A percentile compares a stretch with the other conserved stretches of the same genome.
phyloP scores from a whole-genome alignment of 306 rosid genomes.

The Castanopsis chinensis region DNA sequence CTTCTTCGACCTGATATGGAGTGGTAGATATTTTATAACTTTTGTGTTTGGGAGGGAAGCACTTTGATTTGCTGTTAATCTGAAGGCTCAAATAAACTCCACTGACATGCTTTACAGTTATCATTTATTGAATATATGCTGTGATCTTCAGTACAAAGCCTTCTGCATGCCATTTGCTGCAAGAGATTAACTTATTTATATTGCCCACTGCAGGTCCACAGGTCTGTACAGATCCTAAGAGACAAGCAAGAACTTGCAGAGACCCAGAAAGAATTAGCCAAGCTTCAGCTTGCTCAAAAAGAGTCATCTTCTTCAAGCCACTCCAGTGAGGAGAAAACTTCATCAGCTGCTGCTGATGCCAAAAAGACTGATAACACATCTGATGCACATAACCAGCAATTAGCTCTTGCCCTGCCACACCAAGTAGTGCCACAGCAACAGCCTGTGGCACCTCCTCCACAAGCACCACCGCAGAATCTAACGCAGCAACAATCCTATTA shows the following conservation, averaged over 20 bases:
- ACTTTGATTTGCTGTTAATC: background rate
- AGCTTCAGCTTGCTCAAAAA: conserved; percentile 86
- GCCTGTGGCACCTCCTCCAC: conserved; percentile 47
- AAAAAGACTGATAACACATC: conserved; percentile 60
- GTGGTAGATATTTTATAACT: background rate
- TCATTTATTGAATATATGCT: background rate
- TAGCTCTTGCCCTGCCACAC: conserved; percentile 89
- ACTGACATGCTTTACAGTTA: background rate
- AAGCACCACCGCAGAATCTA: conserved; percentile 55
- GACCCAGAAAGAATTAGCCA: conserved; percentile 89
- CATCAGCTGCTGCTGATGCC: conserved; percentile 52
- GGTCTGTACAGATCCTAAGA: conserved; percentile 92
- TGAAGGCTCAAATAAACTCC: background rate
- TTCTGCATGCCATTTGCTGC: background rate
- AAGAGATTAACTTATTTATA: background rate
- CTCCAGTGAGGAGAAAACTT: conserved; percentile 72
- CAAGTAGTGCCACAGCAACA: conserved; percentile 65
- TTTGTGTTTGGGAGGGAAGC: background rate
- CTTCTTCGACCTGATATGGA: background rate
- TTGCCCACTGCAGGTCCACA: conserved; percentile 68
- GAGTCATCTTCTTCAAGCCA: conserved; percentile 75
- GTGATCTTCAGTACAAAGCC: background rate
- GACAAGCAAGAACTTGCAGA: conserved; percentile 98
- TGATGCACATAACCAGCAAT: conserved; percentile 71
- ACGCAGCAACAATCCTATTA: conserved; percentile 73